These are phyloP conservation scores for Sugiyamaella marilandica DNA, from an alignment of 805 yeast species.

Conservation along the genomic window DNA sequence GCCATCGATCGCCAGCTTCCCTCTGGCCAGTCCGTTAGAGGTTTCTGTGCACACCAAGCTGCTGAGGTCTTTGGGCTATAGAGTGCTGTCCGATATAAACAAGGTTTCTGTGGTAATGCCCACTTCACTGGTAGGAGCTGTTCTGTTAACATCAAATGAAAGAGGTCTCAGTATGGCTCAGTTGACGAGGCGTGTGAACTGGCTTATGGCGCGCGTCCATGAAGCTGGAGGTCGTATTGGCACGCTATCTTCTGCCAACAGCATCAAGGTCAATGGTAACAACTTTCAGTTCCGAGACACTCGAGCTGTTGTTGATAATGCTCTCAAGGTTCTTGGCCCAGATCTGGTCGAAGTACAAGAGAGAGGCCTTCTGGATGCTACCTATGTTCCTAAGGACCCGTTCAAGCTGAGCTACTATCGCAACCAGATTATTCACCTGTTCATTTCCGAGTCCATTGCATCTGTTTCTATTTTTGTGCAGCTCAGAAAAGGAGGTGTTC, in stretches of 20 bases:
- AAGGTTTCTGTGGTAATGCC: slow-evolving; percentile 48
- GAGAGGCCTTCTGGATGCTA: slow-evolving; percentile 35
- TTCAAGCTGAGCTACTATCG: slow-evolving; percentile 56
- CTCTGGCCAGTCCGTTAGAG: slow-evolving; percentile 8
- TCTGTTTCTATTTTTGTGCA: slow-evolving; percentile 37
- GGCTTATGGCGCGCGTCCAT: slow-evolving; percentile 34
- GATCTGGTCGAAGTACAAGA: slow-evolving; percentile 33
- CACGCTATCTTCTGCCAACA: slow-evolving; percentile 27
- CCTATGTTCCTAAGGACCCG: slow-evolving; percentile 42
- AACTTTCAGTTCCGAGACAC: slow-evolving; percentile 18
- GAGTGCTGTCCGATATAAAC: slow-evolving; percentile 49
- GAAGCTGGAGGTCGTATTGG: slow-evolving; percentile 39
- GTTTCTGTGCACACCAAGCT: slow-evolving; percentile 22
- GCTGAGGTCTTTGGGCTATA: slow-evolving; percentile 50
- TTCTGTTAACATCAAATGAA: slow-evolving; percentile 37
- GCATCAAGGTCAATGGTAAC: slow-evolving; percentile 16
- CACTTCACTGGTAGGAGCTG: slow-evolving; percentile 48
- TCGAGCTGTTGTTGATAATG: slow-evolving; percentile 35
- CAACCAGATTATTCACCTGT: slow-evolving; percentile 51
- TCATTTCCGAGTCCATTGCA: slow-evolving; percentile 48
- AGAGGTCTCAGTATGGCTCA: slow-evolving; percentile 36
- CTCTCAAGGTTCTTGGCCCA: slow-evolving; percentile 37
- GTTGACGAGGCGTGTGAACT: slow-evolving; percentile 32
- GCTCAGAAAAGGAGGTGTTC: slow-evolving; percentile 25
- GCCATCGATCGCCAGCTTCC: slow-evolving; percentile 5